Evolutionary conservation across 2,329 filamentous ascomycete genomes (phyloP).

Genomic region (Tolypocladium nubicola): DNA sequence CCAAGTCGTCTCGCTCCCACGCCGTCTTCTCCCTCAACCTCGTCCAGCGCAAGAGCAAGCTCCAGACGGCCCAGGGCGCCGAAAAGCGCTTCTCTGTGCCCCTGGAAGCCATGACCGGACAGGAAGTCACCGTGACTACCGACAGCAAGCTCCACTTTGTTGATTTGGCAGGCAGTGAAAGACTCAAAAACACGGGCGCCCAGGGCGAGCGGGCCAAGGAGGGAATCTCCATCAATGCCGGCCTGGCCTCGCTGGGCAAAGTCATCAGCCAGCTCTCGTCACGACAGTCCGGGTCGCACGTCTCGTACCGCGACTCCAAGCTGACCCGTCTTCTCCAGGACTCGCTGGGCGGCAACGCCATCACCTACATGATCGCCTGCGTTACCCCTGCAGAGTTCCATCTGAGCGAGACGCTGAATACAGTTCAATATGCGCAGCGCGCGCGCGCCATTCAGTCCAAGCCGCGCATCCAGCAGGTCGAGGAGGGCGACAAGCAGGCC

Average conservation of each 20-base stretch:
- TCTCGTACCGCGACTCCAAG: conserved; percentile 97
- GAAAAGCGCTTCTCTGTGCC: conserved; percentile 87
- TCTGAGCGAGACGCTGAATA: conserved; percentile 93
- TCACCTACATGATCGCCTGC: conserved; percentile 99
- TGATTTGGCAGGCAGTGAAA: conserved; percentile 91
- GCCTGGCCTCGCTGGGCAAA: conserved; percentile 87
- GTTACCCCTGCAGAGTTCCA: conserved; percentile 96
- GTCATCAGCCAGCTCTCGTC: conserved; percentile 97
- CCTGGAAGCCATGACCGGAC: conserved; percentile 62
- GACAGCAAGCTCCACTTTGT: conserved; percentile 99
- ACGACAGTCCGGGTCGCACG: conserved; percentile 74
- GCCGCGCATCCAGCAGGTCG: conserved; percentile 86
- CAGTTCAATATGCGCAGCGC: conserved; percentile 91
- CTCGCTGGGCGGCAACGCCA: conserved; percentile 90
- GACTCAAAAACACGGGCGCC: conserved; percentile 92
- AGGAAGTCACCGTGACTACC: conserved; percentile 63
- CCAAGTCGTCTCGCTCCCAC: conserved; percentile 93
- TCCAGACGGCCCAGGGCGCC: conserved; percentile 38
- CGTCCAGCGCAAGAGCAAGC: conserved; percentile 66
- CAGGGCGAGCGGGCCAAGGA: conserved; percentile 91
- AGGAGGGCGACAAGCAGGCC: conserved; percentile 89
- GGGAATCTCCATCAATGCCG: conserved; percentile 96
- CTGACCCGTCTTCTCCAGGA: conserved; percentile 92
- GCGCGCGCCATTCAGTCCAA: conserved; percentile 96
- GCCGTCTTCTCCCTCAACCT: conserved; percentile 95